A percentile compares a stretch with the other conserved stretches of the same genome.
Conservation (phyloP, 768 basidiomycete species). For the Leccinum disarticulatum region DNA sequence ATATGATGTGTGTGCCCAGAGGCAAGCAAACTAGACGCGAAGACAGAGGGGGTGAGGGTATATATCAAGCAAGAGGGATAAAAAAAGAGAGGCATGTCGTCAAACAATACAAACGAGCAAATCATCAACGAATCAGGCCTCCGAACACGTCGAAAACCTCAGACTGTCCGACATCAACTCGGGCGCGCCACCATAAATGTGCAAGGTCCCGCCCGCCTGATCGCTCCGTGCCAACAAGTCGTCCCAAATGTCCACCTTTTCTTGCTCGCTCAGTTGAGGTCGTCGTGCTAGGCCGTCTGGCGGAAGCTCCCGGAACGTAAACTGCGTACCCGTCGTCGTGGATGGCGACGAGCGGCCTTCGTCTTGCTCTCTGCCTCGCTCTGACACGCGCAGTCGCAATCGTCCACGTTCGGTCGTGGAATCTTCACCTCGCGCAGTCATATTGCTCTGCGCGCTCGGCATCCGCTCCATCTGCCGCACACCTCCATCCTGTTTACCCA, state of each 20-base stretch:
- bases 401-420: constrained; percentile 3
- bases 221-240: constrained; percentile 65
- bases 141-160: constrained; percentile 37
- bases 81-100: background rate
- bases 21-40: background rate
- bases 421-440: constrained; percentile 24
- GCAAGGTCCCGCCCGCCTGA: constrained; percentile 71
- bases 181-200: constrained; percentile 36
- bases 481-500: constrained; percentile 6
- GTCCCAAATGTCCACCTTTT: constrained; percentile 74
- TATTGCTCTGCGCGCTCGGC: constrained; percentile 31
- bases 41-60: background rate
- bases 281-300: constrained; percentile 27
- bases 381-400: background rate
- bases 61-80: background rate
- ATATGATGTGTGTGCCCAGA: background rate
- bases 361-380: constrained; percentile 5
- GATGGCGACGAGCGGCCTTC: constrained; percentile 2
- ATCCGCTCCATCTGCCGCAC: constrained; percentile 21
- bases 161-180: constrained; percentile 46
- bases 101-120: background rate
- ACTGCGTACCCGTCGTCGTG: constrained; percentile 26
- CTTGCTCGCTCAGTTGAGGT: constrained; percentile 55
- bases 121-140: constrained; percentile 3
- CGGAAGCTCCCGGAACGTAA: constrained; percentile 51